phyloP scores from a whole-genome alignment of 805 yeast species.

The Ogataea nitratoaversa region DNA sequence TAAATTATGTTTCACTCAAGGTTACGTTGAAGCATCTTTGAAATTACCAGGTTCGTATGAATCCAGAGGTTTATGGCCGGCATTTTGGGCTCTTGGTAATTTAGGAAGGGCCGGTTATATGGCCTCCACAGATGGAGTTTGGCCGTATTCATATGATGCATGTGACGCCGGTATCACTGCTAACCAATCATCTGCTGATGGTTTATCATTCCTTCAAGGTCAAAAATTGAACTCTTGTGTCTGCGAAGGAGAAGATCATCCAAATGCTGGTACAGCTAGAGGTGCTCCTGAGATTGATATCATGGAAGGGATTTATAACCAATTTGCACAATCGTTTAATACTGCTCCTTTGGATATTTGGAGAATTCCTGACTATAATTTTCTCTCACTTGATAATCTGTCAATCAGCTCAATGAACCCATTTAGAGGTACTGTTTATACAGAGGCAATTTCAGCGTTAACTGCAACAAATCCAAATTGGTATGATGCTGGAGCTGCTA shows the following conservation, averaged over 20 bases:
- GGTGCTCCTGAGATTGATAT: constrained; percentile 91
- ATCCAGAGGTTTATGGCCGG: constrained; percentile 82
- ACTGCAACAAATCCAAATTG: constrained; percentile 35
- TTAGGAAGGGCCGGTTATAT: constrained; percentile 78
- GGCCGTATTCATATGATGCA: constrained; percentile 78
- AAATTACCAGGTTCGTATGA: constrained; percentile 68
- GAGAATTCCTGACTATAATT: constrained; percentile 39
- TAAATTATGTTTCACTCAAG: constrained; percentile 75
- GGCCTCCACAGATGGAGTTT: constrained; percentile 77
- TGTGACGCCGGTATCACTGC: constrained; percentile 89
- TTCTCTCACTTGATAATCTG: constrained; percentile 26
- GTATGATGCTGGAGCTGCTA: constrained; percentile 25
- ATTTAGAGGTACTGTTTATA: constrained; percentile 36
- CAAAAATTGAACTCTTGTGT: constrained; percentile 70
- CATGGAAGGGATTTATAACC: constrained; percentile 51
- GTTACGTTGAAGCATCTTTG: constrained; percentile 64
- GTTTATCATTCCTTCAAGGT: constrained; percentile 73
- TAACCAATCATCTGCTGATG: constrained; percentile 78
- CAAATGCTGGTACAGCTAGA: constrained; percentile 74
- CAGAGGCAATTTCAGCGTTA: constrained; percentile 36
- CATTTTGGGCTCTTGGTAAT: constrained; percentile 84
- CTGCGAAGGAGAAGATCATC: constrained; percentile 73
- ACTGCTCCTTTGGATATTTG: constrained; percentile 43
- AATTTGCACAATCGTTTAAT: constrained; percentile 35
- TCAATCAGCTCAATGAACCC: constrained; percentile 34